phyloP scores from a whole-genome alignment of 495 filamentous ascomycete genomes.

The Cercophora newfieldiana region DNA sequence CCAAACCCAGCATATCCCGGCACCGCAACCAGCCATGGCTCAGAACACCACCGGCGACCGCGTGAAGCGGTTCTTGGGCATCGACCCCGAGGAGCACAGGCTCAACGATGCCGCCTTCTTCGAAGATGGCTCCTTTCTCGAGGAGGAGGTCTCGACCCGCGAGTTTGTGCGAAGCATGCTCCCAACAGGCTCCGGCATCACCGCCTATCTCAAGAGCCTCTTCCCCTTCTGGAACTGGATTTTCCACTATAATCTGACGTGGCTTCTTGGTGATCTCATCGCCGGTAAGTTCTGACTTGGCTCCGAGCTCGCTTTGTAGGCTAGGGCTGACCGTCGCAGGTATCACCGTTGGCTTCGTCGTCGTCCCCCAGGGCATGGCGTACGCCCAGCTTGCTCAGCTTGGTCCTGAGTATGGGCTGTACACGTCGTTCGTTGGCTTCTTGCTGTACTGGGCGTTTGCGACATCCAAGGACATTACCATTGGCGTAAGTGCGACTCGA shows the following conservation, averaged over 20 bases:
- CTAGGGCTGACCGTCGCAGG: conserved; percentile 17
- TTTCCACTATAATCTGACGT: conserved; percentile 52
- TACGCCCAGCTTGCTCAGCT: conserved; percentile 62
- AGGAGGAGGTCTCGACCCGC: conserved; percentile 68
- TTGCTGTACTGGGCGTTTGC: conserved; percentile 68
- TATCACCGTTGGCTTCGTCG: conserved; percentile 36
- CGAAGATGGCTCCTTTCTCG: conserved; percentile 65
- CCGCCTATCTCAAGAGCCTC: conserved; percentile 52
- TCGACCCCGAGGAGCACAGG: conserved; percentile 25
- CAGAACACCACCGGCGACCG: conserved; percentile 23
- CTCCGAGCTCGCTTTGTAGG: no score
- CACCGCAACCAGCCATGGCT: conserved; percentile 27
- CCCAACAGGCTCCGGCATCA: conserved; percentile 54
- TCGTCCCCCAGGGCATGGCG: conserved; percentile 59
- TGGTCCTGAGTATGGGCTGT: conserved; percentile 60
- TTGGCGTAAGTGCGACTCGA: conserved; percentile 53
- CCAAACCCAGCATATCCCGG: background rate
- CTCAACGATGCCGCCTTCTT: conserved; percentile 26
- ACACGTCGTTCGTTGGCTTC: conserved; percentile 67
- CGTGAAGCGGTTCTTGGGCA: conserved; percentile 33
- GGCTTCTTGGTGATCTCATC: conserved; percentile 52
- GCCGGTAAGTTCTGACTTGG: conserved; percentile 39
- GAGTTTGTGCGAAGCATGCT: conserved; percentile 65
- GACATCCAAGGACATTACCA: conserved; percentile 69
- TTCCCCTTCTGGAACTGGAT: conserved; percentile 54